These are phyloP conservation scores for Coffea canephora DNA, from an alignment of 257 asterid genomes.

Conservation along the genomic window DNA sequence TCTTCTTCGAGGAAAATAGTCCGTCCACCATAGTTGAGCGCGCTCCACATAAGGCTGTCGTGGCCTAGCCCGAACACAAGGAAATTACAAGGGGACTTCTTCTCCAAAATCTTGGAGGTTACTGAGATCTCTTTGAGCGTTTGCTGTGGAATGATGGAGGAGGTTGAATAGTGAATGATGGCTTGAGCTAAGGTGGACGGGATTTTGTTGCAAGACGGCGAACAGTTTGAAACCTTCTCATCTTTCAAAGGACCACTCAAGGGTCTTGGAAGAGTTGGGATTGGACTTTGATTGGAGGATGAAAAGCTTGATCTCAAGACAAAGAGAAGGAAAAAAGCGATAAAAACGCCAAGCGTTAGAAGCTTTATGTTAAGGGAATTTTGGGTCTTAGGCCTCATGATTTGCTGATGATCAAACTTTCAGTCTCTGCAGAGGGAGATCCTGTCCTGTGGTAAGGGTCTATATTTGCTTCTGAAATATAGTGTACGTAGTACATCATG, in stretches of 20 bases:
- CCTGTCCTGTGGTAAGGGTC: background rate
- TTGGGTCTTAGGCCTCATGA: constrained; percentile 63
- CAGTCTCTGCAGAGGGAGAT: background rate
- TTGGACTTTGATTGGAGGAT: constrained; percentile 18
- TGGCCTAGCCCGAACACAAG: constrained; percentile 83
- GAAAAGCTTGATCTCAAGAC: constrained; percentile 37
- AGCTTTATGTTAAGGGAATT: constrained; percentile 45
- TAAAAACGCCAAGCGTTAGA: constrained; percentile 28
- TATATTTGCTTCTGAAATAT: constrained; percentile 9
- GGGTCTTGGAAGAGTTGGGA: constrained; percentile 8
- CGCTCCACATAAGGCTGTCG: constrained; percentile 91
- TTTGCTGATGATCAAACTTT: background rate
- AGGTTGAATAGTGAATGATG: constrained; percentile 71
- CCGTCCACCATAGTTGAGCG: constrained; percentile 75
- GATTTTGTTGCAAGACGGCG: constrained; percentile 50
- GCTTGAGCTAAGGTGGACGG: constrained; percentile 61
- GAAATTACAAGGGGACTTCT: constrained; percentile 73
- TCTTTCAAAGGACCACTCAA: constrained; percentile 11
- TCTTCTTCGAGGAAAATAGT: constrained; percentile 85
- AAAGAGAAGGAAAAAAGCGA: constrained; percentile 36
- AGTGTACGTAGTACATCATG: constrained; percentile 11
- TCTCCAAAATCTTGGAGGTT: constrained; percentile 49
- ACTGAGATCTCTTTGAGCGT: constrained; percentile 69
- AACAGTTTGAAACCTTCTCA: constrained; percentile 19
- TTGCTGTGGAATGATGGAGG: constrained; percentile 79